These are phyloP conservation scores for Somion occarium DNA, from an alignment of 1,284 basidiomycete genomes.

Conservation along the genomic window DNA sequence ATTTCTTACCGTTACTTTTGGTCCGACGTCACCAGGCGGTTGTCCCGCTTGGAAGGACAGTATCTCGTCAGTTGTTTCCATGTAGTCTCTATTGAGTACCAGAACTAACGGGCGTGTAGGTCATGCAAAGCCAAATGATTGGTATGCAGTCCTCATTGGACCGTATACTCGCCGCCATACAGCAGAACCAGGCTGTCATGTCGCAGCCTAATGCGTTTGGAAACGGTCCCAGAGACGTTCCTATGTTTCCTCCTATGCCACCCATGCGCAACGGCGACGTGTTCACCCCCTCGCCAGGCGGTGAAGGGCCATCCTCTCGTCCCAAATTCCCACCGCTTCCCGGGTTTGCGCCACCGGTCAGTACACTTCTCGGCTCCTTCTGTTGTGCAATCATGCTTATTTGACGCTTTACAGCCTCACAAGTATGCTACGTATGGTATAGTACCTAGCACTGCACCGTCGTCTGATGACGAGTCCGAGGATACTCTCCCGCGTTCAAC, in stretches of 20 bases:
- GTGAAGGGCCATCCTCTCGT: background rate
- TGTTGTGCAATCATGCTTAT: background rate
- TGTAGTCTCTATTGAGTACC: slow-evolving; percentile 1
- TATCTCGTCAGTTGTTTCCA: slow-evolving; percentile 53
- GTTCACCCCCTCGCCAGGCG: slow-evolving; percentile 20
- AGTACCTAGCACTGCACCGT: slow-evolving; percentile 72
- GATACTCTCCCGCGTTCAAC: slow-evolving; percentile 78
- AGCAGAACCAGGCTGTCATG: slow-evolving; percentile 23
- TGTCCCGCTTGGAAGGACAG: slow-evolving; percentile 79
- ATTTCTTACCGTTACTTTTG: slow-evolving; percentile 19
- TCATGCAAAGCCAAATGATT: slow-evolving; percentile 89
- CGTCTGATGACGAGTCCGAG: slow-evolving; percentile 85
- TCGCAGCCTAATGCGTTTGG: slow-evolving; percentile 16
- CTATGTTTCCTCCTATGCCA: slow-evolving; percentile 13
- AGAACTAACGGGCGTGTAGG: slow-evolving; percentile 35
- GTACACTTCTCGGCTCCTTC: slow-evolving; percentile 21
- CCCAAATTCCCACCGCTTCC: slow-evolving; percentile 73
- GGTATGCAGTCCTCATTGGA: slow-evolving; percentile 84
- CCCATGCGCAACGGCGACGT: slow-evolving; percentile 19
- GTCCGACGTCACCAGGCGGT: slow-evolving; percentile 45
- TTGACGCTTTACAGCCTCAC: slow-evolving; percentile 55
- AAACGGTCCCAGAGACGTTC: slow-evolving; percentile 24
- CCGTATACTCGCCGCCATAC: slow-evolving; percentile 68
- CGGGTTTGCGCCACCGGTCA: slow-evolving; percentile 84
- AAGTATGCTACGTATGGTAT: slow-evolving; percentile 91